phyloP scores from a whole-genome alignment of 2,329 filamentous ascomycete genomes.

The Cytospora piceae region DNA sequence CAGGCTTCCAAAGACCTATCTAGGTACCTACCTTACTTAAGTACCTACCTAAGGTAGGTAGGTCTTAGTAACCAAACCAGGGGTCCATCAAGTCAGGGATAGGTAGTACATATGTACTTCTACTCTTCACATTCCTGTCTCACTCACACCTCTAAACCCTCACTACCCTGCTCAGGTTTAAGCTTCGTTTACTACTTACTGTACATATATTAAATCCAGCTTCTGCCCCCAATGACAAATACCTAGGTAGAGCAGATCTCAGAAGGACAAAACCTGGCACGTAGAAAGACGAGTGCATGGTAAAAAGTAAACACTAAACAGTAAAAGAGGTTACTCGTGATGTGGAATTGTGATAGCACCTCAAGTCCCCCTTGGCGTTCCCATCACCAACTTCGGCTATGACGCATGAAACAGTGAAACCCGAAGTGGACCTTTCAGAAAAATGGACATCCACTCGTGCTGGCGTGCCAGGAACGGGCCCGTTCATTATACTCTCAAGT shows the following conservation, averaged over 20 bases:
- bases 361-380: not conserved
- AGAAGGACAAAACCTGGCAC: not conserved
- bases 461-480: no score
- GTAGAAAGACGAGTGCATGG: not conserved
- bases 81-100: not conserved
- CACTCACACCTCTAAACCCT: not conserved
- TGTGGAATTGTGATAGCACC: not conserved
- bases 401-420: not conserved
- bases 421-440: not conserved
- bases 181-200: not conserved
- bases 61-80: not conserved
- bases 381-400: not conserved
- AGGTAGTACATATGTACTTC: not conserved
- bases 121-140: not conserved
- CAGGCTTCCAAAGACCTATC: not conserved
- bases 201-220: not conserved
- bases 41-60: no score
- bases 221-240: not conserved
- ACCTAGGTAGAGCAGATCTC: no score
- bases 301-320: not conserved
- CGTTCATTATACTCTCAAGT: not conserved
- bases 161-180: not conserved
- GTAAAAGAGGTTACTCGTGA: not conserved
- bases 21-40: not conserved
- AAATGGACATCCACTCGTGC: not conserved